Evolutionary conservation across 2,329 filamentous ascomycete species (phyloP).

Genomic region (Mycosphaerella sp.): DNA sequence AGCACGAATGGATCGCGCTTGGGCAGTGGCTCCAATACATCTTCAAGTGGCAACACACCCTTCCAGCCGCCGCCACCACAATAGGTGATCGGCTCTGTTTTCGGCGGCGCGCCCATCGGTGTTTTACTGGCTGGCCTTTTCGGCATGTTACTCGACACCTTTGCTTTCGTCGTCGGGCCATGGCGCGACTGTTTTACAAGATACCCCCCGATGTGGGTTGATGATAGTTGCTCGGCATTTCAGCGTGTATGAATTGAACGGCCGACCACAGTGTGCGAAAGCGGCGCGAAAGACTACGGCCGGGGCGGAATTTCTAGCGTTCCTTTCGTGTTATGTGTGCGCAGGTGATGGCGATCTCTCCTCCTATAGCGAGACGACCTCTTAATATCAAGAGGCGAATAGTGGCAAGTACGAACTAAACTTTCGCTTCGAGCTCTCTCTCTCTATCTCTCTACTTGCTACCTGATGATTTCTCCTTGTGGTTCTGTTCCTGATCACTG

Average conservation of each 20-base stretch:
- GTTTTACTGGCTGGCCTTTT: neutral
- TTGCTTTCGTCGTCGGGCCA: neutral
- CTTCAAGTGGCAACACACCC: conserved; percentile 11
- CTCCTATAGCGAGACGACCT: neutral
- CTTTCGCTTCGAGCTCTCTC: too few relatives aligned
- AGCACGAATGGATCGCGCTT: conserved; percentile 14
- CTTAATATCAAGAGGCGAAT: too few relatives aligned
- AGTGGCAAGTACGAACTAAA: too few relatives aligned
- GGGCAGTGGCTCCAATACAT: conserved; percentile 11
- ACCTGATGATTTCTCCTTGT: too few relatives aligned
- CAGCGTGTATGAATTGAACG: conserved; percentile 6
- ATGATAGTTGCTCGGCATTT: conserved; percentile 6
- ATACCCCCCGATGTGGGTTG: neutral
- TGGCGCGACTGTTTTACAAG: neutral
- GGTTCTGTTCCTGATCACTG: too few relatives aligned
- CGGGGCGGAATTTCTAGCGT: too few relatives aligned
- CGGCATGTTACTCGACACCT: neutral
- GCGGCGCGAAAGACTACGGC: neutral
- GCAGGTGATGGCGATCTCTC: neutral
- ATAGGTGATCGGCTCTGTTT: neutral
- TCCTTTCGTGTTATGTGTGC: too few relatives aligned
- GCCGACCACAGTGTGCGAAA: neutral
- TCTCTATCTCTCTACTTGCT: too few relatives aligned
- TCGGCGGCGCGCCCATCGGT: neutral
- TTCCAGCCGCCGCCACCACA: neutral